Evolutionary conservation across 2,329 filamentous ascomycete species (phyloP).

Genomic region (Fusarium proliferatum): DNA sequence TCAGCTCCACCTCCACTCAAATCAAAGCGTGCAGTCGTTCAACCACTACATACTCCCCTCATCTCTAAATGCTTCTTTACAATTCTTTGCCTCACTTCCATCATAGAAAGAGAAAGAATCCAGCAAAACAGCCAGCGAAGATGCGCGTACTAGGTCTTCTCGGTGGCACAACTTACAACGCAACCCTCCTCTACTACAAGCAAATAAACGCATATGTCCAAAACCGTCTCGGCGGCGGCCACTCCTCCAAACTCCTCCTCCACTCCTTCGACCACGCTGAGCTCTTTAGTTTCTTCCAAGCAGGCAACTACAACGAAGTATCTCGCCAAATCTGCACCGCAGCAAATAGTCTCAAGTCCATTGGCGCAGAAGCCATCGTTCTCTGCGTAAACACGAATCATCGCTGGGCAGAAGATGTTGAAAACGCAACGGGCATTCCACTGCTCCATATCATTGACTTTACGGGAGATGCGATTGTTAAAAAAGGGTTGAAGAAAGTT

Average conservation of each 20-base stretch:
- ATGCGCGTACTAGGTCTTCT: conserved; percentile 13
- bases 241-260: conserved; percentile 8
- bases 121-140: fast-evolving
- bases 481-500: not conserved
- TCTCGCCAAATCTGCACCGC: conserved; percentile 1
- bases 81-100: not conserved
- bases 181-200: conserved; percentile 4
- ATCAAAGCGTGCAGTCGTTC: not conserved
- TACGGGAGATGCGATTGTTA: not conserved
- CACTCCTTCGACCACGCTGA: conserved; percentile 7
- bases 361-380: conserved; percentile 12
- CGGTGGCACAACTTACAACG: conserved; percentile 6
- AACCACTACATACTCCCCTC: not conserved
- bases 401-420: conserved; percentile 3
- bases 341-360: conserved; percentile 6
- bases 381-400: conserved; percentile 19
- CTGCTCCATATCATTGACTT: conserved; percentile 6
- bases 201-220: conserved; percentile 14
- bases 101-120: fast-evolving
- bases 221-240: not conserved
- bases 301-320: conserved; percentile 10
- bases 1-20: not conserved
- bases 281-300: not conserved
- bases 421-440: not conserved
- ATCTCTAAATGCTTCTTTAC: not conserved